A percentile compares a stretch with the other conserved stretches of the same genome.
Evolutionary conservation across 2,329 filamentous ascomycete genomes (phyloP).

Genomic region (Massarina eburnea): DNA sequence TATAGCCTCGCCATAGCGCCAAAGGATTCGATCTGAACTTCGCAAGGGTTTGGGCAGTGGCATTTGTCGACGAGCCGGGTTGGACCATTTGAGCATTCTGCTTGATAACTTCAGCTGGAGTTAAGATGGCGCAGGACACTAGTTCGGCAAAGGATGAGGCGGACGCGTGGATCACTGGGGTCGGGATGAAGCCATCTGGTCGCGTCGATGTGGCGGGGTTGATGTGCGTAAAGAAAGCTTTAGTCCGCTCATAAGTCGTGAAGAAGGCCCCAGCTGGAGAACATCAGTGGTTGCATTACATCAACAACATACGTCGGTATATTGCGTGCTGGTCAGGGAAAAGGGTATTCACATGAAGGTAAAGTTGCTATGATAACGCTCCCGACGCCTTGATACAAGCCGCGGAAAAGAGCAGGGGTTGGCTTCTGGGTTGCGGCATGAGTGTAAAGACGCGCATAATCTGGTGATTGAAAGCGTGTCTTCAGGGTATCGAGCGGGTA

Average conservation of each 20-base stretch:
- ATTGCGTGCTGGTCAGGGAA: background rate
- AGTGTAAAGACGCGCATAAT: constrained; percentile 69
- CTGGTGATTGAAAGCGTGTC: constrained; percentile 77
- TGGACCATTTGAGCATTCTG: constrained; percentile 87
- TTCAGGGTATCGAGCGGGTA: constrained; percentile 91
- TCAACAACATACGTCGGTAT: background rate
- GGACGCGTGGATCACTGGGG: constrained; percentile 69
- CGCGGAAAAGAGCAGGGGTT: constrained; percentile 63
- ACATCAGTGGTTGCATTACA: constrained; percentile 4
- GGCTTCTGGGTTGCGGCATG: constrained; percentile 58
- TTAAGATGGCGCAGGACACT: constrained; percentile 82
- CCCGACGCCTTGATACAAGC: constrained; percentile 84
- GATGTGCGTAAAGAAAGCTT: constrained; percentile 59
- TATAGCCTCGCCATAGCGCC: constrained; percentile 70
- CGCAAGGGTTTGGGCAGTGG: constrained; percentile 59
- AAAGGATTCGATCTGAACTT: constrained; percentile 59
- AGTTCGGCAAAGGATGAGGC: constrained; percentile 79
- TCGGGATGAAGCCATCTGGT: constrained; percentile 55
- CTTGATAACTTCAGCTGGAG: constrained; percentile 87
- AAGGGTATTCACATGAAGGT: constrained; percentile 67
- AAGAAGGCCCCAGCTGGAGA: constrained; percentile 78
- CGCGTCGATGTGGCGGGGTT: constrained; percentile 46
- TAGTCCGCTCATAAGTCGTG: constrained; percentile 81
- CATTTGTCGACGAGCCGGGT: constrained; percentile 40
- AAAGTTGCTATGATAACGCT: constrained; percentile 83